phyloP scores from a whole-genome alignment of 2,329 filamentous ascomycete species.

The Epichloe elymi region DNA sequence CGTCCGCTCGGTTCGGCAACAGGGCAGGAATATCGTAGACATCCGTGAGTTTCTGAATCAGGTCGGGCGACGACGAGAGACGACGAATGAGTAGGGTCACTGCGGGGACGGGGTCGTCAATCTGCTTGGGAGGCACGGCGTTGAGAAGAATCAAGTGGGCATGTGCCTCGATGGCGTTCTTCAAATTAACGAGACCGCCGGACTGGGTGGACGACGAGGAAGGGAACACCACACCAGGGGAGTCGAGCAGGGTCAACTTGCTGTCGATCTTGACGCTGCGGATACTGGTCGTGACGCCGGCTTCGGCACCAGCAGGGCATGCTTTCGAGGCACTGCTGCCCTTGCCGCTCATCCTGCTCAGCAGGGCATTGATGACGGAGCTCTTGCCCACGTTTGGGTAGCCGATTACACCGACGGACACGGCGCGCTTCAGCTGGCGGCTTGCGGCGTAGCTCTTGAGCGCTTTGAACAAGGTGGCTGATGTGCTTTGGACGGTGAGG shows the following conservation, averaged over 20 bases:
- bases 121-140: constrained; percentile 84
- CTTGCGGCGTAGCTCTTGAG: constrained; percentile 78
- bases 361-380: constrained; percentile 88
- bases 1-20: constrained; percentile 48
- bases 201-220: constrained; percentile 35
- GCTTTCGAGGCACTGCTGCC: constrained; percentile 44
- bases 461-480: constrained; percentile 71
- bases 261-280: constrained; percentile 88
- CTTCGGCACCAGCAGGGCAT: constrained; percentile 82
- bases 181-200: constrained; percentile 34
- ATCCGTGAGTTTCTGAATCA: constrained; percentile 66
- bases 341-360: constrained; percentile 59
- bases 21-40: constrained; percentile 78
- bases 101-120: constrained; percentile 81
- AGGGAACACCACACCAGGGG: constrained; percentile 88
- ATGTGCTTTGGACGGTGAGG: constrained; percentile 74
- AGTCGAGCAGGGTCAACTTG: constrained; percentile 87
- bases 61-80: constrained; percentile 57
- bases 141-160: constrained; percentile 81
- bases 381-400: constrained; percentile 96
- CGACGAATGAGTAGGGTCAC: constrained; percentile 74
- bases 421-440: constrained; percentile 74
- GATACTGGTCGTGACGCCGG: constrained; percentile 79
- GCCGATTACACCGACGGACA: constrained; percentile 86
- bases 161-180: constrained; percentile 58